phyloP scores from a whole-genome alignment of 179 eudicot genomes.

The Spergularia azorica region DNA sequence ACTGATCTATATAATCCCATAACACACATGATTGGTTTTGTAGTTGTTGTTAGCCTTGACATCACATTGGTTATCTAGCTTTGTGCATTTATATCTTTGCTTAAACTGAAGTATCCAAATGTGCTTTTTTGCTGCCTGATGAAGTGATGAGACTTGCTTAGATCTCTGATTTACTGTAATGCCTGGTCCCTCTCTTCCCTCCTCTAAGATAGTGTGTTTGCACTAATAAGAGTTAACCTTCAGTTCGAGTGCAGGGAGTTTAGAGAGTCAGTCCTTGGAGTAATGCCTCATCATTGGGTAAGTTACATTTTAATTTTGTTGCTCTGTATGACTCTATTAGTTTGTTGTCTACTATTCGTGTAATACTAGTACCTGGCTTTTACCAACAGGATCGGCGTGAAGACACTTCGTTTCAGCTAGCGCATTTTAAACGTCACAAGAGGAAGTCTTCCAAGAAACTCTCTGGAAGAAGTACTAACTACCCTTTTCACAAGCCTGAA shows the following conservation, averaged over 20 bases:
- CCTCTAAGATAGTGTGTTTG: neutral
- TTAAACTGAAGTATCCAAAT: slow-evolving; percentile 1
- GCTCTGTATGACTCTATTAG: neutral
- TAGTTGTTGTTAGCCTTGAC: neutral
- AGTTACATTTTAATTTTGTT: slow-evolving; percentile 22
- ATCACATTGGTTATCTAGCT: neutral
- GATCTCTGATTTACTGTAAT: neutral
- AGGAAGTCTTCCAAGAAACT: slow-evolving; percentile 75
- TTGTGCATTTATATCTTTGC: neutral
- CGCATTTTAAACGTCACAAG: slow-evolving; percentile 92
- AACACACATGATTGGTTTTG: slow-evolving; percentile 1
- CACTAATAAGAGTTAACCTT: slow-evolving; percentile 30
- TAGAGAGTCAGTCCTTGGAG: slow-evolving; percentile 94
- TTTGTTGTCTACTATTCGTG: slow-evolving; percentile 1
- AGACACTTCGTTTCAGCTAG: slow-evolving; percentile 79
- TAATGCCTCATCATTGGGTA: slow-evolving; percentile 99
- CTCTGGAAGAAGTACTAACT: slow-evolving; percentile 66
- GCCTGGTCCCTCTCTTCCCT: neutral
- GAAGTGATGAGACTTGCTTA: neutral
- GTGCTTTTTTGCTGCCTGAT: neutral
- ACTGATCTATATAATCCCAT: neutral
- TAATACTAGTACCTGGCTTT: slow-evolving; percentile 20
- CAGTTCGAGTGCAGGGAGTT: slow-evolving; percentile 99
- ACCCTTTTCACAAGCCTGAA: slow-evolving; percentile 88
- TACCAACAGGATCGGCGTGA: slow-evolving; percentile 87